A percentile compares a stretch with the other conserved stretches of the same genome.
These are phyloP conservation scores for Nemania sp. DNA, from an alignment of 2,329 filamentous ascomycete genomes.

Conservation along the genomic window DNA sequence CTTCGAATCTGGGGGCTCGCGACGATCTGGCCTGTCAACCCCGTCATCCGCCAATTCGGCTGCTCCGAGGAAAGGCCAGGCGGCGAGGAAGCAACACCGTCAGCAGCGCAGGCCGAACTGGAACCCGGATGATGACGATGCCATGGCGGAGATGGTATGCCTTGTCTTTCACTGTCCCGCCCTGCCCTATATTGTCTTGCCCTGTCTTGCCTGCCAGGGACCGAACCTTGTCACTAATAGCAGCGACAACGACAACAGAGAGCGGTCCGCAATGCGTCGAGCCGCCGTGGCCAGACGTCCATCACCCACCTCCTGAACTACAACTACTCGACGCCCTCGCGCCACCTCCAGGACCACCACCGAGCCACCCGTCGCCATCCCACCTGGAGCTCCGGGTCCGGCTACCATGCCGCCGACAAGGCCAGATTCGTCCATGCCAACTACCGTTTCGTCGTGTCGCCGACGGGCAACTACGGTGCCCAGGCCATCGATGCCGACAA, in stretches of 20 bases:
- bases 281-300: slow-evolving; percentile 88
- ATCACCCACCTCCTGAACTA: slow-evolving; percentile 98
- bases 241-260: slow-evolving; percentile 36
- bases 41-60: slow-evolving; percentile 40
- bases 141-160: slow-evolving; percentile 72
- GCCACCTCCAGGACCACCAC: slow-evolving; percentile 61
- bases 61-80: slow-evolving; percentile 74
- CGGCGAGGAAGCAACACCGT: slow-evolving; percentile 79
- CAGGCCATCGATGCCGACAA: slow-evolving; percentile 87
- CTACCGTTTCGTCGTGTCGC: slow-evolving; percentile 93
- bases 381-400: slow-evolving; percentile 83
- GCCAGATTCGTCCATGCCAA: slow-evolving; percentile 92
- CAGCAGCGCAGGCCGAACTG: slow-evolving; percentile 69
- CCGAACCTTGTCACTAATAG: slow-evolving; percentile 16
- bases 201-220: too few relatives aligned
- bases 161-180: too few relatives aligned
- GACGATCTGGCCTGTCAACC: slow-evolving; percentile 48
- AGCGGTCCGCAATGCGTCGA: slow-evolving; percentile 60
- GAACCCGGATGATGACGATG: slow-evolving; percentile 76
- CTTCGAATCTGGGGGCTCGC: slow-evolving; percentile 53
- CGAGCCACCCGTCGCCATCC: slow-evolving; percentile 70
- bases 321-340: slow-evolving; percentile 81
- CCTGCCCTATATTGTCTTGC: too few relatives aligned
- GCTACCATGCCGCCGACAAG: slow-evolving; percentile 89
- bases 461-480: slow-evolving; percentile 74